Percentiles rank a stretch among this genome's conserved stretches.
phyloP scores from a whole-genome alignment of 495 filamentous ascomycete genomes.

The Penicillium pancosmium region DNA sequence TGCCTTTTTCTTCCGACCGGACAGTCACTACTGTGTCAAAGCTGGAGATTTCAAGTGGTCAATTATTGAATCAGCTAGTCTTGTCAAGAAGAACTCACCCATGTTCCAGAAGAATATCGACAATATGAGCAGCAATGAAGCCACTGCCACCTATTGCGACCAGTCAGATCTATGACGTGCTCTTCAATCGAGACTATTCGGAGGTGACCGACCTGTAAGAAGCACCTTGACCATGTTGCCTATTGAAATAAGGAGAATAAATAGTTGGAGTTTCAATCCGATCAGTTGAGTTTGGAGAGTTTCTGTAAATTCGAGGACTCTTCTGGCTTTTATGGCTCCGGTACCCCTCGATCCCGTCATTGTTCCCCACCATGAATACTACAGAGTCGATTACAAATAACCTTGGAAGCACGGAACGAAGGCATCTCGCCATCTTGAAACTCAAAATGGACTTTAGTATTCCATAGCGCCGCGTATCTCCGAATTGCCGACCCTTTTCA shows the following conservation, averaged over 20 bases:
- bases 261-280: not conserved
- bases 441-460: constrained; percentile 6
- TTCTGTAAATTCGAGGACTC: constrained; percentile 6
- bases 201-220: constrained; percentile 38
- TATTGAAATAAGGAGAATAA: not conserved
- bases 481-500: not conserved
- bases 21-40: constrained; percentile 87
- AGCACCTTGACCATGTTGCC: constrained; percentile 46
- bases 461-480: constrained; percentile 11
- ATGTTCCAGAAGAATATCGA: constrained; percentile 71
- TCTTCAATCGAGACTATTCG: not conserved
- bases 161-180: constrained; percentile 15
- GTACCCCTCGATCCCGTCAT: constrained; percentile 34
- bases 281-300: not conserved
- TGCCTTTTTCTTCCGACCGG: constrained; percentile 75
- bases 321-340: constrained; percentile 22
- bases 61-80: not conserved
- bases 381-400: constrained; percentile 26
- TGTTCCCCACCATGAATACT: constrained; percentile 16
- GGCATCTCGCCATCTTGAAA: not conserved
- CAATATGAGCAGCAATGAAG: constrained; percentile 79
- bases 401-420: not conserved
- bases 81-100: constrained; percentile 36
- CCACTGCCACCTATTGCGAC: constrained; percentile 57
- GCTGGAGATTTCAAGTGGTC: constrained; percentile 14